phyloP scores from a whole-genome alignment of 352 stramenopile species.

The Pythium aquatile region DNA sequence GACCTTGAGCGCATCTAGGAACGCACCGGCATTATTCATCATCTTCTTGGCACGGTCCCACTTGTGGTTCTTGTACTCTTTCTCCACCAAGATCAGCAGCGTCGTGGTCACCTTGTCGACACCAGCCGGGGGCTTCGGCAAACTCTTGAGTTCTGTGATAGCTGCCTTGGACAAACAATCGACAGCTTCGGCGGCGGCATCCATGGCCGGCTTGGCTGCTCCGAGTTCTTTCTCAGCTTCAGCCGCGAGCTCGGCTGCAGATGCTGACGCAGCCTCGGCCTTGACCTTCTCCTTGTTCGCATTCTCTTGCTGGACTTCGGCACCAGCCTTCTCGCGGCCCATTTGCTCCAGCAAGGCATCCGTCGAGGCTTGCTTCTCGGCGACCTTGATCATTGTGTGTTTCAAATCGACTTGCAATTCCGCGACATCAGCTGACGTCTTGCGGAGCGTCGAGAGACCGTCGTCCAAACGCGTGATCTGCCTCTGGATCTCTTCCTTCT shows the following conservation, averaged over 20 bases:
- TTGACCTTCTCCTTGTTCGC: constrained; percentile 94
- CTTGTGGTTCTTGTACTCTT: constrained; percentile 98
- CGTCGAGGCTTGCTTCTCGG: constrained; percentile 95
- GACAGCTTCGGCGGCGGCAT: constrained; percentile 93
- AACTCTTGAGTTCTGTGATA: constrained; percentile 96
- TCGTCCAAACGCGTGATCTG: constrained; percentile 97
- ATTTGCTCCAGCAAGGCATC: constrained; percentile 95
- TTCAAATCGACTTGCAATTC: constrained; percentile 95
- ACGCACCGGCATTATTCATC: constrained; percentile 98
- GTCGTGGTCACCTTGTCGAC: constrained; percentile 97
- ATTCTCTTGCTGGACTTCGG: constrained; percentile 93
- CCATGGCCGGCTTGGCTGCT: constrained; percentile 96
- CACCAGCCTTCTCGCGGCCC: constrained; percentile 90
- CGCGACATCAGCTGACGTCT: constrained; percentile 95
- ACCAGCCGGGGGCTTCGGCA: constrained; percentile 93
- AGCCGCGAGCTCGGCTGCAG: constrained; percentile 91
- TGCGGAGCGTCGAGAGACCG: constrained; percentile 94
- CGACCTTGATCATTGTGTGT: constrained; percentile 95
- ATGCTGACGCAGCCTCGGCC: constrained; percentile 90
- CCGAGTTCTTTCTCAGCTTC: constrained; percentile 95
- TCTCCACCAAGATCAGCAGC: constrained; percentile 96
- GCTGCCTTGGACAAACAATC: constrained; percentile 96
- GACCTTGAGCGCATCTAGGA: constrained; percentile 91
- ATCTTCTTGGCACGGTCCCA: constrained; percentile 99
- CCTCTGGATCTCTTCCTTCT: constrained; percentile 93